phyloP scores from a whole-genome alignment of 768 basidiomycete species.

The Boletus subcaerulescens region DNA sequence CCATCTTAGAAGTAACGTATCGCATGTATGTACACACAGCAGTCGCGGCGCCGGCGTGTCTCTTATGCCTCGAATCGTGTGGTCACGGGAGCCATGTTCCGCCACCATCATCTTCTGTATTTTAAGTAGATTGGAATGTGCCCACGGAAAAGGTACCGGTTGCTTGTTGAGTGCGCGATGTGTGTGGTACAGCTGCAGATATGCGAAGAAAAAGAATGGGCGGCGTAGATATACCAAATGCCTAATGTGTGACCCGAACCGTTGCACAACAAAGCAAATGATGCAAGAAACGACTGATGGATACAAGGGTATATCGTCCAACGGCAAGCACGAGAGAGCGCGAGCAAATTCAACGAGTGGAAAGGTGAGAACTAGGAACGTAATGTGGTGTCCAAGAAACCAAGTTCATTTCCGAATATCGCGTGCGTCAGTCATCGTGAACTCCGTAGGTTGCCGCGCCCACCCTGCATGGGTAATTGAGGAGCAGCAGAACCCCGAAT shows the following conservation, averaged over 20 bases:
- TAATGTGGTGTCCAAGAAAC: slow-evolving; percentile 20
- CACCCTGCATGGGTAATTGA: slow-evolving; percentile 33
- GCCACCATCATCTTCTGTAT: slow-evolving; percentile 11
- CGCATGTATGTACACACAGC: neutral
- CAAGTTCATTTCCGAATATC: neutral
- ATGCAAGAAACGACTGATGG: neutral
- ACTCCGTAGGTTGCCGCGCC: slow-evolving; percentile 20
- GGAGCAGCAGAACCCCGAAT: slow-evolving; percentile 17
- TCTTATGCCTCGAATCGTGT: too few relatives aligned
- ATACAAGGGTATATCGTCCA: slow-evolving; percentile 14
- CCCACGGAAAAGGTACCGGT: neutral
- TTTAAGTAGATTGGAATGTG: slow-evolving; percentile 1
- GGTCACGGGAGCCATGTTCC: too few relatives aligned
- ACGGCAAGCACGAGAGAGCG: slow-evolving; percentile 3
- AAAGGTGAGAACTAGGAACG: neutral
- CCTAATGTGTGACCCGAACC: neutral
- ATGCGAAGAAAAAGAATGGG: slow-evolving; percentile 5
- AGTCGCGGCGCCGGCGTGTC: too few relatives aligned
- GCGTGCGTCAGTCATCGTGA: slow-evolving; percentile 10
- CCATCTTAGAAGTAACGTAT: slow-evolving; percentile 16
- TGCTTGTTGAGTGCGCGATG: slow-evolving; percentile 11
- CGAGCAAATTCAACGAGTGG: slow-evolving; percentile 10
- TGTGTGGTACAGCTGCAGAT: slow-evolving; percentile 13
- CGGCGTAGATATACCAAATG: slow-evolving; percentile 1
- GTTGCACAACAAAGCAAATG: neutral